Percentiles rank a stretch among this genome's conserved stretches.
Evolutionary conservation across 495 filamentous ascomycete species (phyloP).

Genomic region (Recurvomyces mirabilis): DNA sequence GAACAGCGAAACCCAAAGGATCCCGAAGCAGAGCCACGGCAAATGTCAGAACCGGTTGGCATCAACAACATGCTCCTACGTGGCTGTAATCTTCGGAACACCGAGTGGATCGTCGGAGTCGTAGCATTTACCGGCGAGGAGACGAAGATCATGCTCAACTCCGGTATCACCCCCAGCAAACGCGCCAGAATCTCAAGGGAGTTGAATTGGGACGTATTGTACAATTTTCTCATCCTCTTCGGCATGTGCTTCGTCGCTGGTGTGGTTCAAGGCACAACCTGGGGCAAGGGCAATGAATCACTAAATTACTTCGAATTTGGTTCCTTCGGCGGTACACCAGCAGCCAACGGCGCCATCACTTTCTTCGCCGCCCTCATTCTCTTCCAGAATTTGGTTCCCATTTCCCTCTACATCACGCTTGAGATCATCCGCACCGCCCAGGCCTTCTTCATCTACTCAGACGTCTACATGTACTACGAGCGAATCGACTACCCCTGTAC

Average conservation of each 20-base stretch:
- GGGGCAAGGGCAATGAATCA: slow-evolving; percentile 62
- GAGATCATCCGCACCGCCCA: slow-evolving; percentile 91
- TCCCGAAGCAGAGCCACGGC: slow-evolving; percentile 45
- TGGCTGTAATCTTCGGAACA: slow-evolving; percentile 88
- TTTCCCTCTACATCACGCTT: slow-evolving; percentile 93
- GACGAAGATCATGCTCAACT: slow-evolving; percentile 99
- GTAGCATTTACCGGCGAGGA: slow-evolving; percentile 94
- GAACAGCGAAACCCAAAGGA: slow-evolving; percentile 55
- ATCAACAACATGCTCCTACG: slow-evolving; percentile 93
- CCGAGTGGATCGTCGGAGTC: slow-evolving; percentile 92
- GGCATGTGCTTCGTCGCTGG: slow-evolving; percentile 80
- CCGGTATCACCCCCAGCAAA: slow-evolving; percentile 93
- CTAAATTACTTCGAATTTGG: slow-evolving; percentile 77
- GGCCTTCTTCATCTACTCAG: slow-evolving; percentile 95
- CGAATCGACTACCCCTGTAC: slow-evolving; percentile 86
- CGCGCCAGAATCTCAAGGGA: slow-evolving; percentile 81
- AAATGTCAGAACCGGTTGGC: slow-evolving; percentile 83
- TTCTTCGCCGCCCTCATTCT: slow-evolving; percentile 91
- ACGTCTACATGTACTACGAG: slow-evolving; percentile 92
- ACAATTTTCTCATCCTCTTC: slow-evolving; percentile 88
- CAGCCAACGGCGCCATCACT: slow-evolving; percentile 81
- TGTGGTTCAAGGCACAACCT: slow-evolving; percentile 74
- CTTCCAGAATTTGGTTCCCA: slow-evolving; percentile 97
- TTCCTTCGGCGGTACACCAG: slow-evolving; percentile 64
- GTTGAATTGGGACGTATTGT: slow-evolving; percentile 93